Conservation (phyloP, 2,329 filamentous ascomycete species). For the Sarocladiaceae sp. region DNA sequence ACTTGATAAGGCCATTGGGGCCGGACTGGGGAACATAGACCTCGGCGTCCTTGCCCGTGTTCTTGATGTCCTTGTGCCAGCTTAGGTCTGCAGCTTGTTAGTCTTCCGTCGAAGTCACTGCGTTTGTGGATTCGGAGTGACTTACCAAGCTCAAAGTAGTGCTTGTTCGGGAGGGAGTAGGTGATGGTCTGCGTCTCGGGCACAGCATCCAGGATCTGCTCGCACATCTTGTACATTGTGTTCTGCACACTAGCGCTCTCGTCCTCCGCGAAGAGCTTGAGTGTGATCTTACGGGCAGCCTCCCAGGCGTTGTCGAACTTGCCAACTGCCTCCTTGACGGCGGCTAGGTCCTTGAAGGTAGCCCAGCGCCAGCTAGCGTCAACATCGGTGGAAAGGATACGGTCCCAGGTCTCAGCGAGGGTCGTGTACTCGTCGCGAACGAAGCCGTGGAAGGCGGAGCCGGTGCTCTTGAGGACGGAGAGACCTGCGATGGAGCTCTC, state of each 20-base stretch:
- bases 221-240: conserved; percentile 99
- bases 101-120: not conserved
- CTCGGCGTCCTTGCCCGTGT: conserved; percentile 91
- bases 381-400: conserved; percentile 90
- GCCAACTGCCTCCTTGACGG: conserved; percentile 56
- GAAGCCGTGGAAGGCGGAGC: conserved; percentile 93
- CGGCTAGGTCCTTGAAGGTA: conserved; percentile 57
- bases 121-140: conserved; percentile 14
- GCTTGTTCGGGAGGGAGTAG: conserved; percentile 92
- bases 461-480: conserved; percentile 91
- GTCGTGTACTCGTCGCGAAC: conserved; percentile 90
- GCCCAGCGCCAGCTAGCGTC: conserved; percentile 85
- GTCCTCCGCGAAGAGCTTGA: conserved; percentile 85
- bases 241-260: conserved; percentile 89
- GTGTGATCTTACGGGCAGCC: conserved; percentile 74
- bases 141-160: conserved; percentile 94
- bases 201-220: conserved; percentile 71
- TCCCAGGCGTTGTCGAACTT: conserved; percentile 77
- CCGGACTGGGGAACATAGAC: conserved; percentile 90
- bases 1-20: conserved; percentile 93
- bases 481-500: conserved; percentile 74
- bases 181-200: conserved; percentile 66
- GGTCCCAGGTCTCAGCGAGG: conserved; percentile 84
- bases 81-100: conserved; percentile 65
- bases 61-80: conserved; percentile 94